phyloP scores from a whole-genome alignment of 2,329 filamentous ascomycete genomes.

The Xylariaceae sp. region DNA sequence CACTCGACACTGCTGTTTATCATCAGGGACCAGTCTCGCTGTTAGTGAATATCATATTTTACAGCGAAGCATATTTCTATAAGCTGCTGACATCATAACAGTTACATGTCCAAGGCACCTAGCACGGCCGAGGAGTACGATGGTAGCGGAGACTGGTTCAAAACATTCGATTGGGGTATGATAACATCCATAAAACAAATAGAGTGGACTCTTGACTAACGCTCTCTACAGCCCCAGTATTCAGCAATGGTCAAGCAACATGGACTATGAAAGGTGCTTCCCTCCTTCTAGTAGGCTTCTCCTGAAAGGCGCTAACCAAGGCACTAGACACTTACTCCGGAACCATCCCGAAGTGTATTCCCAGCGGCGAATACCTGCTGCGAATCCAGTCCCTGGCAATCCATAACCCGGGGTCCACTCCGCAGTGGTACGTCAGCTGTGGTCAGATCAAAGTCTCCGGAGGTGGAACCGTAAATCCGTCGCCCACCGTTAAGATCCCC shows the following conservation, averaged over 20 bases:
- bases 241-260: constrained; percentile 40
- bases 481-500: constrained; percentile 47
- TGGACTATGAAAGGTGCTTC: constrained; percentile 45
- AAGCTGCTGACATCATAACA: constrained; percentile 22
- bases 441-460: constrained; percentile 54
- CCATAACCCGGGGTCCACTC: constrained; percentile 56
- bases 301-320: not conserved
- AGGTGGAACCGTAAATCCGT: constrained; percentile 44
- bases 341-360: constrained; percentile 58
- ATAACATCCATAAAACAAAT: not conserved
- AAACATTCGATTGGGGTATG: constrained; percentile 47
- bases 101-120: constrained; percentile 49
- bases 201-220: not conserved
- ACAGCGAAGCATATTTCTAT: not conserved
- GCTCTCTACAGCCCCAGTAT: constrained; percentile 37
- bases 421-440: constrained; percentile 55
- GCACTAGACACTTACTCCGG: constrained; percentile 41
- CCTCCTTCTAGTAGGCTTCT: not conserved
- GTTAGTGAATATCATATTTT: constrained; percentile 9
- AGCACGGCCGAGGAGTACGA: constrained; percentile 44
- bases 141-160: constrained; percentile 50
- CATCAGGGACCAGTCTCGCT: constrained; percentile 49
- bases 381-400: constrained; percentile 66
- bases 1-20: constrained; percentile 47
- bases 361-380: constrained; percentile 62